These are phyloP conservation scores for Mycena albidolilacea DNA, from an alignment of 768 basidiomycete species.

Conservation along the genomic window DNA sequence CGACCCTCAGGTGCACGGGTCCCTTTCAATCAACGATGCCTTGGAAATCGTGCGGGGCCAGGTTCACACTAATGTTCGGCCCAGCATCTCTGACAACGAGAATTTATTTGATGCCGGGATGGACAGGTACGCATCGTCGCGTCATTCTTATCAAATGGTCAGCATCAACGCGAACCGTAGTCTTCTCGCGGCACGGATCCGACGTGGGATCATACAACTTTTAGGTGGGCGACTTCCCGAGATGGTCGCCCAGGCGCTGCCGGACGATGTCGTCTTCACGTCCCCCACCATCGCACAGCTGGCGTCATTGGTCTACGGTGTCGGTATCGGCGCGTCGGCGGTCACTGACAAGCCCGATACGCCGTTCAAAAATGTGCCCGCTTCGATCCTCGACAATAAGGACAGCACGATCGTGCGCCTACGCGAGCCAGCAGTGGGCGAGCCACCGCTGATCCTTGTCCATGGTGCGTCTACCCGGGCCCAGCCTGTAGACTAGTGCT, in stretches of 20 bases:
- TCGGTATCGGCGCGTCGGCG: background rate
- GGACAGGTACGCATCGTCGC: conserved; percentile 2
- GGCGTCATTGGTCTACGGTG: conserved; percentile 19
- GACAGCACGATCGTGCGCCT: conserved; percentile 22
- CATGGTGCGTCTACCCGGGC: conserved; percentile 10
- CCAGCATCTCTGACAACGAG: conserved; percentile 9
- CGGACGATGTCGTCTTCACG: conserved; percentile 19
- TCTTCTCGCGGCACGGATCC: conserved; percentile 26
- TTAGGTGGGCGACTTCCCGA: conserved; percentile 3
- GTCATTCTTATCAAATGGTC: background rate
- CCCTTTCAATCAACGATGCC: conserved; percentile 15
- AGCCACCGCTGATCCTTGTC: conserved; percentile 22
- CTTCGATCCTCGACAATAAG: conserved; percentile 14
- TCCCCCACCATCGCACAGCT: conserved; percentile 17
- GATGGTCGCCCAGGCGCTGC: background rate
- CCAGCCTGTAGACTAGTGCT: conserved; percentile 8
- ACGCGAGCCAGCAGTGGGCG: conserved; percentile 14
- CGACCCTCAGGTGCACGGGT: background rate
- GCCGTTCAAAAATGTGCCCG: conserved; percentile 9
- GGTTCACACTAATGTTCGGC: background rate
- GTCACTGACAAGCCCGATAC: background rate
- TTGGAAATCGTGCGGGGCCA: conserved; percentile 20
- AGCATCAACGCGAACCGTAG: background rate
- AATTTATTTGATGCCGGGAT: conserved; percentile 14
- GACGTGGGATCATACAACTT: conserved; percentile 1